A percentile compares a stretch with the other conserved stretches of the same genome.
These are phyloP conservation scores for Puccinia triticina DNA, from an alignment of 1,284 basidiomycete species.

Conservation along the genomic window DNA sequence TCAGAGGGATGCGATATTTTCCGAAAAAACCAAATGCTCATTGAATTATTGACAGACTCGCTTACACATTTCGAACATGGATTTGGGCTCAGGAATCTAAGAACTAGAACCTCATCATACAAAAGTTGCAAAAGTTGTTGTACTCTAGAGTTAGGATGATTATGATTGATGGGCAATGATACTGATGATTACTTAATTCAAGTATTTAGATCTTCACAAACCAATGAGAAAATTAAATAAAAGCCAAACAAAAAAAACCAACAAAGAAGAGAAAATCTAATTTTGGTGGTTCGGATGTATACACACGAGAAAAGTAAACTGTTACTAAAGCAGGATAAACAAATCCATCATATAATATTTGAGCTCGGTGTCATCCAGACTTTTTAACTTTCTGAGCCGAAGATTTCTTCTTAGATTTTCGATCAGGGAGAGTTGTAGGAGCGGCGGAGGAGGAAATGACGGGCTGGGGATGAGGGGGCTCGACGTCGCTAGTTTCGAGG, in stretches of 20 bases:
- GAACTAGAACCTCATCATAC: too few relatives aligned
- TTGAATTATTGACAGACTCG: too few relatives aligned
- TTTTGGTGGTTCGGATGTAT: too few relatives aligned
- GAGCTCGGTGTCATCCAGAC: neutral
- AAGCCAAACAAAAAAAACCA: neutral
- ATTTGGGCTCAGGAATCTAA: too few relatives aligned
- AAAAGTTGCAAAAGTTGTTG: too few relatives aligned
- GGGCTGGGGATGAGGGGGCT: neutral
- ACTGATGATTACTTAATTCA: too few relatives aligned
- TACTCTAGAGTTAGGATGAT: too few relatives aligned
- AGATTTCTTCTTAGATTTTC: slow-evolving; percentile 15
- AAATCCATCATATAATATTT: neutral
- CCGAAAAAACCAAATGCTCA: too few relatives aligned
- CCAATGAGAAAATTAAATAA: neutral
- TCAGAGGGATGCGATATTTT: too few relatives aligned
- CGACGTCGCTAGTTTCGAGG: neutral
- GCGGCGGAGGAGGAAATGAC: neutral
- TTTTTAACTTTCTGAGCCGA: too few relatives aligned
- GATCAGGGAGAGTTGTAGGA: neutral
- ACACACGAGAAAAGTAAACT: neutral
- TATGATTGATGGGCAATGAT: too few relatives aligned
- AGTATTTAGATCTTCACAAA: neutral
- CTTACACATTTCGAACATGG: too few relatives aligned
- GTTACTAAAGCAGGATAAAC: neutral
- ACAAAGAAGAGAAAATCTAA: neutral